Base-by-base conservation (phyloP, 495 filamentous ascomycete genomes). In the Neurospora sp. region DNA sequence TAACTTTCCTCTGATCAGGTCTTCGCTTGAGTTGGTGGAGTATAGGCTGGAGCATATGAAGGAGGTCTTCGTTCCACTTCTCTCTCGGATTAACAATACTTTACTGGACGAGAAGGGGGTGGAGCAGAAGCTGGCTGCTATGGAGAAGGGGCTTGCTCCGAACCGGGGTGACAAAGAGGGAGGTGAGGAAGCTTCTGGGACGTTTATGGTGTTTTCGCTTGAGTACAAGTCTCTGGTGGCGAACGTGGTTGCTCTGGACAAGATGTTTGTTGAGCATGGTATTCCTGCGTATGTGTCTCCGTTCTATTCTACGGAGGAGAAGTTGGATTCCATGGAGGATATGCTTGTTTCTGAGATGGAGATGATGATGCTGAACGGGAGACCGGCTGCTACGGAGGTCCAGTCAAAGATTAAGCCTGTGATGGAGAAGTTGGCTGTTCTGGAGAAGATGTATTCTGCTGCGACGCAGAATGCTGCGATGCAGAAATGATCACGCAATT, bases 401-500 rank as follows among this genome's bases (percentile, higher is more conserved):
- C 53, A 16, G 53, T 7, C 53, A 61, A 61, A 2, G 27, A 35
- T 61, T 16, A 27, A 31, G 27, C 22, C 22, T 16, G 22, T 61
- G 53, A 61, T 31, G 22, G 27, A 61, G 12, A 35, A 16, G 53
- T 14, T 27, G 22, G 27, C 11, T 61, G 1, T 14, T 14, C 53
- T 77, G 69, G 44, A 44, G 10, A 74, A 69, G 72, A 69, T 71
- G 69, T 75, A 72, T 46, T 6, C 1, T 53, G 46, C 11, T 48
- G 44, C 46, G 10, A 53, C 20, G 46, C 10, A 37, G 35, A 37
- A 37, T 37, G 0, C 35, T 37, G 35, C 35, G 35, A 37, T 37
- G 35, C 35, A 37, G 35, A 37, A 37, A 0, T 37, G 0, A 11
- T 10, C n/a, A 7, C 46, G 46, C 10, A 53, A 2, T 5, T 10